These are phyloP conservation scores for Daldinia sp. DNA, from an alignment of 2,329 filamentous ascomycete genomes.

Conservation along the genomic window DNA sequence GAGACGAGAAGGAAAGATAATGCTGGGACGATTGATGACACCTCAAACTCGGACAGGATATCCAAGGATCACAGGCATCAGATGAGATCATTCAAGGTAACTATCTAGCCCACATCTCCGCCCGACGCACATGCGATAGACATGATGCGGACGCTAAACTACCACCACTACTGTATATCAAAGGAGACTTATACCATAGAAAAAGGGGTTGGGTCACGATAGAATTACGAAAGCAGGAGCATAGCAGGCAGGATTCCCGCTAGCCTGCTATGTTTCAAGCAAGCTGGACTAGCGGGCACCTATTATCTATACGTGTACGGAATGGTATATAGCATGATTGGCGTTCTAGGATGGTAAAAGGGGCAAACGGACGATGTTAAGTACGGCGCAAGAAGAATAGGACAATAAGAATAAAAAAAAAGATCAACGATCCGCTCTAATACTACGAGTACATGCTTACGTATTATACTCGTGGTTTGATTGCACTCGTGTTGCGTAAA, in stretches of 20 bases:
- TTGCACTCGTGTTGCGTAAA: background rate
- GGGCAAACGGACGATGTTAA: background rate
- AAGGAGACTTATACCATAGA: conserved; percentile 20
- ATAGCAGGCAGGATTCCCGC: background rate
- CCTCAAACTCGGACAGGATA: background rate
- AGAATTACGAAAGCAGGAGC: conserved; percentile 11
- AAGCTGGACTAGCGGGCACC: background rate
- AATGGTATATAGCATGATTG: conserved; percentile 13
- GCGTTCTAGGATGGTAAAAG: conserved; percentile 12
- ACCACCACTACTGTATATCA: conserved; percentile 22
- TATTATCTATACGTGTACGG: conserved; percentile 20
- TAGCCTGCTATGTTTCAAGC: background rate
- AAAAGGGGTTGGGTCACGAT: conserved; percentile 17
- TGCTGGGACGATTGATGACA: conserved; percentile 6
- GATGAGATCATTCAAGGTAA: background rate
- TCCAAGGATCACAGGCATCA: background rate
- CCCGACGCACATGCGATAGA: background rate
- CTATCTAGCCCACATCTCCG: background rate
- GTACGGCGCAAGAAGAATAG: background rate
- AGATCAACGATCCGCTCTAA: conserved; percentile 2
- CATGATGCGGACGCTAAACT: background rate
- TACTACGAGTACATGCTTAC: background rate
- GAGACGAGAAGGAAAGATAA: background rate
- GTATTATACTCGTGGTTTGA: background rate
- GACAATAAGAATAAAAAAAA: conserved; percentile 2